Evolutionary conservation across 2,329 filamentous ascomycete species (phyloP).

Genomic region (Ophiostoma sp.): DNA sequence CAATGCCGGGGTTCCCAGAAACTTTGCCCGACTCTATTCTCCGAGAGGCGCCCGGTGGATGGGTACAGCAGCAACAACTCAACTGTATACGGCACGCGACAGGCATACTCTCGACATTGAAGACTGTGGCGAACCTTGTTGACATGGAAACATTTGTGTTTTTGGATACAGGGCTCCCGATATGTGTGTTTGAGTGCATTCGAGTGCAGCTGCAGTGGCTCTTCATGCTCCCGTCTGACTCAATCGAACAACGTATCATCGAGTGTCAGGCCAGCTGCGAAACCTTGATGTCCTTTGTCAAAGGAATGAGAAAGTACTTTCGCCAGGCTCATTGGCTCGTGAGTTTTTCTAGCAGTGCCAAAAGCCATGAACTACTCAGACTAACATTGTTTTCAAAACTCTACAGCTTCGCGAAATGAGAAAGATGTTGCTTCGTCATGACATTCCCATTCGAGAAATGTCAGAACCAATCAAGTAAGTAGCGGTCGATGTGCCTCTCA

Average conservation of each 20-base stretch:
- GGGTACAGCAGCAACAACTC: conserved; percentile 15
- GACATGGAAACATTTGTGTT: conserved; percentile 11
- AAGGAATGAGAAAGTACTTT: conserved; percentile 14
- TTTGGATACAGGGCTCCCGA: neutral
- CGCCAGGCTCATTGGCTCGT: conserved; percentile 8
- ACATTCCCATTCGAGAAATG: neutral
- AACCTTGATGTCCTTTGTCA: conserved; percentile 5
- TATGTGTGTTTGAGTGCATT: neutral
- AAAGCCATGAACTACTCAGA: neutral
- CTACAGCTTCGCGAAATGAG: neutral
- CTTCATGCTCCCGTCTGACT: conserved; percentile 15
- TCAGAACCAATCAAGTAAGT: neutral
- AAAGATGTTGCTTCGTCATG: neutral
- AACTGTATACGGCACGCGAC: conserved; percentile 6
- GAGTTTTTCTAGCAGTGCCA: neutral
- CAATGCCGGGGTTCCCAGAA: conserved; percentile 16
- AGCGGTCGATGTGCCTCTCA: neutral
- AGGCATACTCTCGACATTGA: conserved; percentile 1
- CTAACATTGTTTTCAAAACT: neutral
- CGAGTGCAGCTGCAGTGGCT: conserved; percentile 15
- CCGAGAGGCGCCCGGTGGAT: neutral
- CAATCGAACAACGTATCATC: neutral
- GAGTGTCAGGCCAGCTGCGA: conserved; percentile 14
- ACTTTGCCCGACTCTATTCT: conserved; percentile 1
- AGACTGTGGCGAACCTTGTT: neutral